Evolutionary conservation across 2,329 filamentous ascomycete species (phyloP).

Genomic region (Graphilbum sp.): DNA sequence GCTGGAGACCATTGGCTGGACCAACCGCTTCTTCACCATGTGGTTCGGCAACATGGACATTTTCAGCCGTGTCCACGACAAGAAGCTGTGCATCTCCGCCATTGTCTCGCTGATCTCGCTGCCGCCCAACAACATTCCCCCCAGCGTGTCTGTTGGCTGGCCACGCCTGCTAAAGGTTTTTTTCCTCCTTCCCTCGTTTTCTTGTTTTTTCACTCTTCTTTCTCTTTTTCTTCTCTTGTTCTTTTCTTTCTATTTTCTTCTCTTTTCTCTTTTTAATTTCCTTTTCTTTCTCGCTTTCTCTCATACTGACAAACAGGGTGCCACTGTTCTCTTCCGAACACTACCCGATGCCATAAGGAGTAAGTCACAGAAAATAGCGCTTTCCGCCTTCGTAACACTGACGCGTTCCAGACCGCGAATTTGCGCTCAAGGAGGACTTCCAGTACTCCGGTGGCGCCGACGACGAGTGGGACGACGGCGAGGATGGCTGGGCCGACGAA

Average conservation of each 20-base stretch:
- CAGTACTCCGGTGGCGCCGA: slow-evolving; percentile 52
- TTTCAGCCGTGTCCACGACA: slow-evolving; percentile 91
- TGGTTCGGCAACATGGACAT: slow-evolving; percentile 96
- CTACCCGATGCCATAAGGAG: slow-evolving; percentile 76
- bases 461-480: slow-evolving; percentile 72
- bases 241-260: not conserved
- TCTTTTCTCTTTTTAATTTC: slow-evolving; percentile 19
- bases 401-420: slow-evolving; percentile 75
- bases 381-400: too few species aligned
- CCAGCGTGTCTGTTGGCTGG: slow-evolving; percentile 92
- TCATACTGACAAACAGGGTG: slow-evolving; percentile 31
- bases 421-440: slow-evolving; percentile 80
- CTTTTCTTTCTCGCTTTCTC: not conserved
- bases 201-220: slow-evolving; percentile 16
- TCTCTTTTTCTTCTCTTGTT: slow-evolving; percentile 14
- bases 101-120: slow-evolving; percentile 76
- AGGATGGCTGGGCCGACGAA: slow-evolving; percentile 64
- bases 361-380: too few species aligned
- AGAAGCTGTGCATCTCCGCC: slow-evolving; percentile 92
- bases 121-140: slow-evolving; percentile 64
- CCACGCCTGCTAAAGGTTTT: slow-evolving; percentile 76
- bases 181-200: not conserved
- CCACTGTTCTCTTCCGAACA: slow-evolving; percentile 82
- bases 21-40: slow-evolving; percentile 95
- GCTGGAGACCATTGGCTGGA: slow-evolving; percentile 85